Evolutionary conservation across 176 grass and related monocot species (phyloP), one percentile per base, ranked within the genome.

Genomic region (Olyra latifolia): DNA sequence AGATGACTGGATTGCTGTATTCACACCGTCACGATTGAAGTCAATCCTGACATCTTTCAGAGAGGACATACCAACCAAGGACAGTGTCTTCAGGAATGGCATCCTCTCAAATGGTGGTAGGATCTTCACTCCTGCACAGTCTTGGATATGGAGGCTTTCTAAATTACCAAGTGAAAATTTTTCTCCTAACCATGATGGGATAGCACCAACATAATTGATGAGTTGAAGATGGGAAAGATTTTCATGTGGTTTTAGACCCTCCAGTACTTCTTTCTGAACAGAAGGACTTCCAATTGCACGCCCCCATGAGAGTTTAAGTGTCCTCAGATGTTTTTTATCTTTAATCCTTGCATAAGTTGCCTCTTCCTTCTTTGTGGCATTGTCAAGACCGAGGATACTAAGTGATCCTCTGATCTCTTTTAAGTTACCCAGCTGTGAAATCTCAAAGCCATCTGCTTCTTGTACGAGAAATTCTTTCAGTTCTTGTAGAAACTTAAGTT

Each of bases 281-380:
- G 28, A 3, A 2, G 38, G 10, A 40, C 10, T 5, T 40, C 8
- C 7, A 17, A 2, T 66, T n/a, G 60, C 8, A 12, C 11, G 5
- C 0, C 41, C 43, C 86, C 86, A 88, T 32, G 75, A 79, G 2
- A 88, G 55, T 69, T 49, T 47, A 12, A 90, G 43, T 54, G 78
- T 61, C n/a, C 75, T n/a, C 35, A 90, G 83, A 74, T 85, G 58
- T 14, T 58, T 75, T 53, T 86, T 90, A 25, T 82, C 64, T 43
- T 61, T 66, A 69, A 90, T 77, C 25, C 74, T 72, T 43, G 88
- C 88, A 7, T 13, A 0, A 4, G n/a, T 15, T 3, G 75, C 88
- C 68, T 86, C 69, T 56, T 83, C 52, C 11, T 80, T 87, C 0
- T 16, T 83, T 47, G 1, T 72, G 20, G 56, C 79, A 75, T 74